Conservation (phyloP, 106 monocot species). For the Allium sativum region DNA sequence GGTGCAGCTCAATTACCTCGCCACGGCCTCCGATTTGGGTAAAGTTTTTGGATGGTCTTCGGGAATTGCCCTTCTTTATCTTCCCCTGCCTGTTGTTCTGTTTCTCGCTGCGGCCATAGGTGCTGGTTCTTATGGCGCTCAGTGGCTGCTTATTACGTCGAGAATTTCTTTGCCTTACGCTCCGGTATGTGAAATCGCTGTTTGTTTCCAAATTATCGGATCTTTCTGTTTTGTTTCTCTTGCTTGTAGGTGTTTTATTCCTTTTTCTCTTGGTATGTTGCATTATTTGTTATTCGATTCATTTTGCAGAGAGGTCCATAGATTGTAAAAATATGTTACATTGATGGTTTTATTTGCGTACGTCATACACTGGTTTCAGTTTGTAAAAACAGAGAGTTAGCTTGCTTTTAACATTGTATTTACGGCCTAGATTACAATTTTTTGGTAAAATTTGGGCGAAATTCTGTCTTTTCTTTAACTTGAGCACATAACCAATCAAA, state of each 20-base stretch:
- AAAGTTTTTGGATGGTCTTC: slow-evolving; percentile 75
- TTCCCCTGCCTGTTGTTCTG: slow-evolving; percentile 56
- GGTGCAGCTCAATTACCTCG: slow-evolving; percentile 72
- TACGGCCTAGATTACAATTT: too few relatives aligned
- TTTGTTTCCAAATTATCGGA: neutral
- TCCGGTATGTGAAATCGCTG: slow-evolving; percentile 27
- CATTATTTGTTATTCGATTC: too few relatives aligned
- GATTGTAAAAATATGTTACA: too few relatives aligned
- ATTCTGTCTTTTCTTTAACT: too few relatives aligned
- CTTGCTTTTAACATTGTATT: too few relatives aligned
- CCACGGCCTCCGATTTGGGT: slow-evolving; percentile 76
- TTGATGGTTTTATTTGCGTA: too few relatives aligned
- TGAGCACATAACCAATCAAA: too few relatives aligned
- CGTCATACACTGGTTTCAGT: too few relatives aligned
- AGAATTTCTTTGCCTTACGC: slow-evolving; percentile 38
- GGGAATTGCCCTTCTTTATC: slow-evolving; percentile 51
- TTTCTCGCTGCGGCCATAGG: slow-evolving; percentile 51
- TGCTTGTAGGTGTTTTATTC: neutral
- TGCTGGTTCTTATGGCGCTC: slow-evolving; percentile 33
- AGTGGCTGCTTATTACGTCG: slow-evolving; percentile 62
- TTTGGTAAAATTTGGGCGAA: too few relatives aligned
- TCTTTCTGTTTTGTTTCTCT: neutral
- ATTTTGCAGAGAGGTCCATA: too few relatives aligned
- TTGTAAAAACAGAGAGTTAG: too few relatives aligned
- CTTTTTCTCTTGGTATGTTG: too few relatives aligned